Conservation (phyloP, 805 yeast genomes). For the Wickerhamomyces tratensis region DNA sequence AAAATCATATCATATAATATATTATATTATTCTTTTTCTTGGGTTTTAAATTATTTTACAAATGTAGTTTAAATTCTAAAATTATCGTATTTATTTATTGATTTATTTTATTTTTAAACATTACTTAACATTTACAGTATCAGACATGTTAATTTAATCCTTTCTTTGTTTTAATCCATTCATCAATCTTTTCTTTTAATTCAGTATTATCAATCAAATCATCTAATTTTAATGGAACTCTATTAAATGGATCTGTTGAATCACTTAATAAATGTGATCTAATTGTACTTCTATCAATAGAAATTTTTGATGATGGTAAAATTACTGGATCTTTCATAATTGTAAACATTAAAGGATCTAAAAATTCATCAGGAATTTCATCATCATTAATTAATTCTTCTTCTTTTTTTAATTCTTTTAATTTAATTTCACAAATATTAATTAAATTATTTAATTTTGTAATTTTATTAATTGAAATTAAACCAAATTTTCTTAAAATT, state of each 20-base stretch:
- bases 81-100: too few relatives aligned
- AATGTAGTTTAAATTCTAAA: too few relatives aligned
- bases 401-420: constrained; percentile 62
- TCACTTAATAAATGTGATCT: constrained; percentile 91
- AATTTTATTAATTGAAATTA: constrained; percentile 48
- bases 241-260: constrained; percentile 94
- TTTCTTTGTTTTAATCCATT: constrained; percentile 38
- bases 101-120: background rate
- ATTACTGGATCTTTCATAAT: constrained; percentile 94
- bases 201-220: constrained; percentile 78
- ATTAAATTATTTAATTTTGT: constrained; percentile 45
- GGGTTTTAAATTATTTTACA: too few relatives aligned
- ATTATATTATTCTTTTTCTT: too few relatives aligned
- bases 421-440: constrained; percentile 50
- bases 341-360: constrained; percentile 95
- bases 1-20: too few relatives aligned
- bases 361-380: constrained; percentile 91
- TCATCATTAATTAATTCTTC: constrained; percentile 61
- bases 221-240: constrained; percentile 82
- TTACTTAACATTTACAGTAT: background rate
- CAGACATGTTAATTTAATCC: too few relatives aligned
- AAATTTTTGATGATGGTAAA: constrained; percentile 79
- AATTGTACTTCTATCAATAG: constrained; percentile 84
- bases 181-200: constrained; percentile 49
- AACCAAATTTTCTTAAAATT: constrained; percentile 46